Evolutionary conservation across 371 early-diverging fungal genomes (phyloP), one percentile per base, ranked within the genome.

Genomic region (Mortierella sp.): DNA sequence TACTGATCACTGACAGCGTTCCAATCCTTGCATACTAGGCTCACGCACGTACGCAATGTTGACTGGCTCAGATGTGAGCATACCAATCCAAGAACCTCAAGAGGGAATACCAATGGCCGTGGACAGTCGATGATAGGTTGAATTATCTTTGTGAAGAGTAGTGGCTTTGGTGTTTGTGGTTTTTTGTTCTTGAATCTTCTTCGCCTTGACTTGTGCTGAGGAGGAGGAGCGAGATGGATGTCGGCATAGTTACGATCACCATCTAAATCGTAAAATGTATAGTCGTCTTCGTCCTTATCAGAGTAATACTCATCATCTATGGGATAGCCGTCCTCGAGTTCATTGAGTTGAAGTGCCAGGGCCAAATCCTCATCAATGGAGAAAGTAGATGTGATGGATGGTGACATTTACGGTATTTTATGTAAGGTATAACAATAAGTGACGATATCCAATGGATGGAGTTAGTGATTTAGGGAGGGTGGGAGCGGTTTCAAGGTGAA

Each of bases 1-100:
- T 53, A 69, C 0, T 45, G 56, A 28, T 61, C 57, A 40, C 73
- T 66, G 34, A 66, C 73, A 4, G n/a, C 43, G 32, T 66, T 56
- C 79, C 79, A 78, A 9, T 53, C 32, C 53, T 54, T 72, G 56
- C 69, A 72, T 0, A 78, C 79, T 2, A 69, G 73, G 17, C 69
- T 72, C 2, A 64, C 70, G 7, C 58, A 29, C 10, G 32, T 43
- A 0, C 73, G 69, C 23, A 78, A 58, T 2, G 73, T 69, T 0
- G 70, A 29, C 49, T 78, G 73, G 23, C 69, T 68, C 13, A 73
- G 60, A 43, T 78, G 60, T 0, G 9, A 19, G 32, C 73, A 78
- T 31, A 78, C 62, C 15, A 69, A 15, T 42, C 57, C 70, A 12
- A 78, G 70, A 29, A 73, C 32, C 63, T 78, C 73, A 22, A 56